These are phyloP conservation scores for Danielia oregonensis DNA, from an alignment of 805 yeast genomes.

Conservation along the genomic window DNA sequence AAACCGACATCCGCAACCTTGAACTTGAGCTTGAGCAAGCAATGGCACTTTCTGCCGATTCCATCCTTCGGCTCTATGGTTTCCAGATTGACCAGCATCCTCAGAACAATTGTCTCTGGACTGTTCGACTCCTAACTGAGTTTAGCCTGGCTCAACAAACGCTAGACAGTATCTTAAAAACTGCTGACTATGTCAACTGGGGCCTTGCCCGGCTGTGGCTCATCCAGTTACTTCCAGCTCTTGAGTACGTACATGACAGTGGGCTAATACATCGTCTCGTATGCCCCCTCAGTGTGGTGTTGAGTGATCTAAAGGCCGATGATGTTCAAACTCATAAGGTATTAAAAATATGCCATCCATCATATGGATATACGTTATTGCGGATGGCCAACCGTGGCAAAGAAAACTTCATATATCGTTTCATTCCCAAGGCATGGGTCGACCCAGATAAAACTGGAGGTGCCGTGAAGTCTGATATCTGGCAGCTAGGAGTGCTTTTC, in stretches of 20 bases:
- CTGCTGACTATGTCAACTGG: conserved; percentile 64
- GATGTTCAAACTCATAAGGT: conserved; percentile 24
- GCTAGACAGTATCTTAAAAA: conserved; percentile 60
- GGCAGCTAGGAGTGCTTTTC: conserved; percentile 86
- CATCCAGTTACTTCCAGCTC: conserved; percentile 77
- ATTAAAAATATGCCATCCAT: conserved; percentile 57
- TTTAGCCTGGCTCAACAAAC: conserved; percentile 51
- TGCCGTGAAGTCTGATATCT: conserved; percentile 80
- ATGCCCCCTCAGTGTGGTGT: conserved; percentile 49
- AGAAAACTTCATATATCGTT: conserved; percentile 7
- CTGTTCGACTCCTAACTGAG: conserved; percentile 64
- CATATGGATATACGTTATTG: conserved; percentile 39
- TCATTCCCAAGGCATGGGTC: conserved; percentile 49
- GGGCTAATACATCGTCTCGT: conserved; percentile 76
- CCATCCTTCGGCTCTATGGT: conserved; percentile 63
- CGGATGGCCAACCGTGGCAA: conserved; percentile 17
- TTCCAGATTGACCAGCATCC: conserved; percentile 60
- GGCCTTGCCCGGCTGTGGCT: conserved; percentile 85
- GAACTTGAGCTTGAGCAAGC: conserved; percentile 73
- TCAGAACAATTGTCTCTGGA: conserved; percentile 49
- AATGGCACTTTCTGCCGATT: conserved; percentile 57
- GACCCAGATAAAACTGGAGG: conserved; percentile 68
- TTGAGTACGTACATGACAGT: conserved; percentile 80
- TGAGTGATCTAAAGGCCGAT: conserved; percentile 34
- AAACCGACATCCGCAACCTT: conserved; percentile 63